Conservation (phyloP, 2,329 filamentous ascomycete genomes). For the Hypoxylon sp. region DNA sequence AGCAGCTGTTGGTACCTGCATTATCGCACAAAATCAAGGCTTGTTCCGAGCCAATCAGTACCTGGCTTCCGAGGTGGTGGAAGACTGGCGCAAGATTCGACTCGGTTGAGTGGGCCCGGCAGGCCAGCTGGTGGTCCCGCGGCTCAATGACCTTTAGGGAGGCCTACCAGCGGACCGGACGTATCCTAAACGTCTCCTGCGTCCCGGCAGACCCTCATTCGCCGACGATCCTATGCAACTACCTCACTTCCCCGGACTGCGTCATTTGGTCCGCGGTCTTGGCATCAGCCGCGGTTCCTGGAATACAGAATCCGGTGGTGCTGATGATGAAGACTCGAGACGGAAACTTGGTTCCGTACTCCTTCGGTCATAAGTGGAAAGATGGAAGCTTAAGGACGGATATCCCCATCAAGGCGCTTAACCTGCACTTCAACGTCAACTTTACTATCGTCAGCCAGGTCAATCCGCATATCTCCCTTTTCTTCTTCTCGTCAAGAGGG, state of each 20-base stretch:
- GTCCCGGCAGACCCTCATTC: slow-evolving; percentile 96
- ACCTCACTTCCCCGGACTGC: slow-evolving; percentile 94
- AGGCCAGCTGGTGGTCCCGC: slow-evolving; percentile 89
- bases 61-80: slow-evolving; percentile 90
- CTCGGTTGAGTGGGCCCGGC: slow-evolving; percentile 88
- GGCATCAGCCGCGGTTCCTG: slow-evolving; percentile 94
- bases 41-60: slow-evolving; percentile 81
- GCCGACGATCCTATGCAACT: slow-evolving; percentile 92
- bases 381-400: slow-evolving; percentile 95
- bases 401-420: slow-evolving; percentile 93
- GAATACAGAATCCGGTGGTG: slow-evolving; percentile 94
- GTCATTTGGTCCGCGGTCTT: slow-evolving; percentile 98
- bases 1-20: slow-evolving; percentile 85
- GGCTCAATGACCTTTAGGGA: slow-evolving; percentile 96
- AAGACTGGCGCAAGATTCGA: slow-evolving; percentile 94
- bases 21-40: slow-evolving; percentile 88
- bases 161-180: slow-evolving; percentile 92
- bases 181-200: slow-evolving; percentile 95
- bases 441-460: slow-evolving; percentile 92
- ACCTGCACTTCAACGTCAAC: slow-evolving; percentile 98
- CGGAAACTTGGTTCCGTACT: slow-evolving; percentile 87
- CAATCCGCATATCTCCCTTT: slow-evolving; percentile 97
- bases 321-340: slow-evolving; percentile 88
- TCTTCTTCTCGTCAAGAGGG: slow-evolving; percentile 97
- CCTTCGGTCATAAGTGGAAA: slow-evolving; percentile 99